phyloP scores from a whole-genome alignment of 2,329 filamentous ascomycete genomes.

The Aspergillus felis region DNA sequence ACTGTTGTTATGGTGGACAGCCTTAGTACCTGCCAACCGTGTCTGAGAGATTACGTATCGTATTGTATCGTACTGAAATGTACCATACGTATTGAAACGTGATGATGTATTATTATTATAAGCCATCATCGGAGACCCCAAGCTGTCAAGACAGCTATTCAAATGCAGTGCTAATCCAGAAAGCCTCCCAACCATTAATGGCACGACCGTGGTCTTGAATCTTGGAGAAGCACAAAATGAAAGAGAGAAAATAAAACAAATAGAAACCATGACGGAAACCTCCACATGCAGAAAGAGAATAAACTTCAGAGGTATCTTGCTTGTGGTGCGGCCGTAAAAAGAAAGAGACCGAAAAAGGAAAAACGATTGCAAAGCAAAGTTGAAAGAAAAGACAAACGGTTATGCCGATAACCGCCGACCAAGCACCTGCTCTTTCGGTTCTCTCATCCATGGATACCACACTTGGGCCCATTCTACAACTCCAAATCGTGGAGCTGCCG shows the following conservation, averaged over 20 bases:
- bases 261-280: background rate
- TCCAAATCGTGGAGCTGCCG: slow-evolving; percentile 34
- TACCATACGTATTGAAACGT: background rate
- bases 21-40: background rate
- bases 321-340: background rate
- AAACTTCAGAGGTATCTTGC: background rate
- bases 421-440: slow-evolving; percentile 24
- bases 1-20: background rate
- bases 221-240: background rate
- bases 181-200: background rate
- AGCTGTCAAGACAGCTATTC: background rate
- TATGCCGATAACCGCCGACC: slow-evolving; percentile 13
- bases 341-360: background rate
- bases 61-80: background rate
- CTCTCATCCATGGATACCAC: slow-evolving; percentile 44
- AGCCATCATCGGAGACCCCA: background rate
- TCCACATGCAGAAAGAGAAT: background rate
- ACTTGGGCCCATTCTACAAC: slow-evolving; percentile 38
- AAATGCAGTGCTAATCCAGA: background rate
- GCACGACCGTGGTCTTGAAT: background rate
- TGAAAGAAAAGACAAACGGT: slow-evolving; percentile 1
- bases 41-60: background rate
- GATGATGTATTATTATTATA: background rate
- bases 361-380: background rate
- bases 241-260: background rate